phyloP scores from a whole-genome alignment of 1,284 basidiomycete genomes.

The Xanthoconium separans region DNA sequence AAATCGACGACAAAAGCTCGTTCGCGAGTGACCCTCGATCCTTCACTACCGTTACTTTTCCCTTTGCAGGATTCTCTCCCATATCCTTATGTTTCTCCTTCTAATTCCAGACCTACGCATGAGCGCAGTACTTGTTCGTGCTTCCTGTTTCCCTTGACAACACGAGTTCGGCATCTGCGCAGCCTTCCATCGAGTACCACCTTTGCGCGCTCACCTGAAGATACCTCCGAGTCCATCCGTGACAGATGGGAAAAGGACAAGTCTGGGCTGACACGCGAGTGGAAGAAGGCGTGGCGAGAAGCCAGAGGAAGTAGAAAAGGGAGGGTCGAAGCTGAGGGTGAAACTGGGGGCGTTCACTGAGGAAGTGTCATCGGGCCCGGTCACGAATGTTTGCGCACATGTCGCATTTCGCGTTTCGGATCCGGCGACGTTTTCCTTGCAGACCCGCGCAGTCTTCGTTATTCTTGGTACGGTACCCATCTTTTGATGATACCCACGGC shows the following conservation, averaged over 20 bases:
- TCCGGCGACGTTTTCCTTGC: too few species aligned
- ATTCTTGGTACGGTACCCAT: too few species aligned
- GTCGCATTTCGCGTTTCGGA: too few species aligned
- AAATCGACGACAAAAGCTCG: slow-evolving; percentile 5
- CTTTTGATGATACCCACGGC: too few species aligned
- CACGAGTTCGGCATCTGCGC: slow-evolving; percentile 44
- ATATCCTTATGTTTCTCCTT: slow-evolving; percentile 3
- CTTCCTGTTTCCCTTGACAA: slow-evolving; percentile 24
- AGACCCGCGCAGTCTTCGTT: too few species aligned
- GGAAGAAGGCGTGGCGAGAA: slow-evolving; percentile 79
- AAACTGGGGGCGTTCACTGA: slow-evolving; percentile 18
- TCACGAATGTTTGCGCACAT: too few species aligned
- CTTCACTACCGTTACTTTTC: slow-evolving; percentile 62
- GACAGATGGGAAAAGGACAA: slow-evolving; percentile 71
- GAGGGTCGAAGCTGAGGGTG: slow-evolving; percentile 52
- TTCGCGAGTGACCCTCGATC: slow-evolving; percentile 39
- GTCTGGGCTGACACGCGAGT: slow-evolving; percentile 70
- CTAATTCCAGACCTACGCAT: neutral
- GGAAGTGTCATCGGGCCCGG: neutral
- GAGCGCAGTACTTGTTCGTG: slow-evolving; percentile 9
- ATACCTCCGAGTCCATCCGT: slow-evolving; percentile 57
- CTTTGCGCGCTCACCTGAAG: slow-evolving; percentile 48
- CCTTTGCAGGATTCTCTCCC: slow-evolving; percentile 40
- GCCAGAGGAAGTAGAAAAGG: slow-evolving; percentile 69
- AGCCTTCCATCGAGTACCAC: slow-evolving; percentile 30